Evolutionary conservation across 2,329 filamentous ascomycete genomes (phyloP).

Genomic region (Metarhizium anisopliae): DNA sequence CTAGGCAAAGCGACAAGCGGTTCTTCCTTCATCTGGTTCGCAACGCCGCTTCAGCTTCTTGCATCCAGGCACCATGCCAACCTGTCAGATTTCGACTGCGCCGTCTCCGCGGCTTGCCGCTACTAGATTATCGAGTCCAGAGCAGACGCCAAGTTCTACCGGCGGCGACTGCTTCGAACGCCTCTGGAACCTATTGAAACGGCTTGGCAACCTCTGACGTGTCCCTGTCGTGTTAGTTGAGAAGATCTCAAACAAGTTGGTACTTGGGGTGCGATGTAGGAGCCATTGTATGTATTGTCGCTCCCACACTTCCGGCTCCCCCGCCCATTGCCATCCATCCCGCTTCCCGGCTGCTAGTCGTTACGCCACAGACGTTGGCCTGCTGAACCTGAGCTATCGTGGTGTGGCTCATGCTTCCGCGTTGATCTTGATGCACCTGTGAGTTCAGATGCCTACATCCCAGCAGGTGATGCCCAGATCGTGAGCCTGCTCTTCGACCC

Average conservation of each 20-base stretch:
- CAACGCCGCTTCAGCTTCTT: background rate
- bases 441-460: background rate
- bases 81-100: no score
- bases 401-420: background rate
- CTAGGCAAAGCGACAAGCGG: background rate
- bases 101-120: no score
- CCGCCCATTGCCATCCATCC: background rate
- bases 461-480: background rate
- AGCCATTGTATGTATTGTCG: background rate
- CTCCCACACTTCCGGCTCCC: background rate
- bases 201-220: no score
- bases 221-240: background rate
- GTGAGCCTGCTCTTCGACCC: background rate
- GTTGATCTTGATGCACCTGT: background rate
- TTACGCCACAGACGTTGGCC: background rate
- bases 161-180: no score
- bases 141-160: no score
- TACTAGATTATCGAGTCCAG: no score
- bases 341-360: background rate
- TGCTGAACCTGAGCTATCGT: background rate
- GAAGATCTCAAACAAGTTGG: no score
- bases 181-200: no score
- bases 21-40: background rate
- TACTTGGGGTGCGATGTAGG: background rate
- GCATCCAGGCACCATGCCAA: background rate